Conservation (phyloP, 192 early-diverging fungal genomes). For the Dimargaris xerosporica region DNA sequence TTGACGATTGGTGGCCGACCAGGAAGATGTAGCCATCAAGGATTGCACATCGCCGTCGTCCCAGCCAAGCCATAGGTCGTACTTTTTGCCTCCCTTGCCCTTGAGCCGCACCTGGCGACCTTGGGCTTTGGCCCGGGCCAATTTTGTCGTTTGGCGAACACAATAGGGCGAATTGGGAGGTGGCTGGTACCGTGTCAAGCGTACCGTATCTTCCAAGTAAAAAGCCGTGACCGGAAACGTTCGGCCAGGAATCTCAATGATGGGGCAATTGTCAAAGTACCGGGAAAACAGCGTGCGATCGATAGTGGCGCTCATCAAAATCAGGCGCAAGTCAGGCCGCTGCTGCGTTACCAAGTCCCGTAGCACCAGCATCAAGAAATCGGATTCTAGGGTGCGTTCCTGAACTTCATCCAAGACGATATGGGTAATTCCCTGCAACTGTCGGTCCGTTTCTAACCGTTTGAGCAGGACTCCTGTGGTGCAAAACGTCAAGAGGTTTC, state of each 20-base stretch:
- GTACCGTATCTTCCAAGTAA: constrained; percentile 48
- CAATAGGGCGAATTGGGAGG: neutral
- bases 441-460: constrained; percentile 42
- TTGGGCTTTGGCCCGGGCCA: constrained; percentile 7
- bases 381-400: constrained; percentile 31
- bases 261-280: constrained; percentile 36
- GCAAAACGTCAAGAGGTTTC: constrained; percentile 55
- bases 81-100: constrained; percentile 1
- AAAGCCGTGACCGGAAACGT: constrained; percentile 40
- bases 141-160: neutral
- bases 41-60: neutral
- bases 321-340: constrained; percentile 25
- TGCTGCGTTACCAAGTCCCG: constrained; percentile 27
- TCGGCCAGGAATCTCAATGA: constrained; percentile 38
- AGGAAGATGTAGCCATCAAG: no score
- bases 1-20: no score
- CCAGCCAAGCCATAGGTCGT: neutral
- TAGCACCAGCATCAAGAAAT: constrained; percentile 31
- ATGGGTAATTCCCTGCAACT: constrained; percentile 41
- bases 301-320: constrained; percentile 37
- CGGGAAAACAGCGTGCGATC: constrained; percentile 30
- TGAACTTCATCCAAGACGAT: constrained; percentile 38
- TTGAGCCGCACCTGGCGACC: constrained; percentile 6
- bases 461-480: constrained; percentile 64
- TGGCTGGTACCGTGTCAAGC: neutral